Evolutionary conservation across 164 flowering plant genomes (phyloP).

Genomic region (Warburgia ugandensis): DNA sequence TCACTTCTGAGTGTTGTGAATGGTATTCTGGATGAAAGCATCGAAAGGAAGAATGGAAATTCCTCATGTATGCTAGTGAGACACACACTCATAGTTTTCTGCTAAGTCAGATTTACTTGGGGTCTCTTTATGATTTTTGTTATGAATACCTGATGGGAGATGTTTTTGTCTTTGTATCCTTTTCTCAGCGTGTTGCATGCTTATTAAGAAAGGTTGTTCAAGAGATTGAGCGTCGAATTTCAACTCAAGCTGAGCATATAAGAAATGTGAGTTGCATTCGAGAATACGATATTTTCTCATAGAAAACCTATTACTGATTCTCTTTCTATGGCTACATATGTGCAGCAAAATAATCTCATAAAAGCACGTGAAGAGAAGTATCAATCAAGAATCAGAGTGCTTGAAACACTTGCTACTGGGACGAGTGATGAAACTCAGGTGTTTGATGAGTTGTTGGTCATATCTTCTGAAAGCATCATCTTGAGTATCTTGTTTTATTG

Average conservation of each 20-base stretch:
- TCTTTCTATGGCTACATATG: slow-evolving; percentile 10
- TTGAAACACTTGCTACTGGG: slow-evolving; percentile 81
- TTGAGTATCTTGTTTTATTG: background rate
- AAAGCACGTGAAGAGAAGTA: slow-evolving; percentile 78
- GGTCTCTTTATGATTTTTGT: too few relatives aligned
- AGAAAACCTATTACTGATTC: slow-evolving; percentile 1
- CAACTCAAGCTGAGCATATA: slow-evolving; percentile 61
- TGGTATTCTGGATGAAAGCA: slow-evolving; percentile 59
- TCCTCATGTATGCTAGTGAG: slow-evolving; percentile 58
- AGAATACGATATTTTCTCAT: too few relatives aligned
- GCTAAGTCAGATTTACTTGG: background rate
- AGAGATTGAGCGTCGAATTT: slow-evolving; percentile 66
- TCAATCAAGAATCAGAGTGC: slow-evolving; percentile 51
- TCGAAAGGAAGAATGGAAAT: slow-evolving; percentile 71
- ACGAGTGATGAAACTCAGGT: slow-evolving; percentile 82
- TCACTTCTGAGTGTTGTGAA: slow-evolving; percentile 55
- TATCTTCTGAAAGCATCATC: too few relatives aligned
- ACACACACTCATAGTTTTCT: background rate
- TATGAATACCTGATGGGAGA: too few relatives aligned
- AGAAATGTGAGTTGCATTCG: slow-evolving; percentile 43
- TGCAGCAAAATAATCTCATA: slow-evolving; percentile 73
- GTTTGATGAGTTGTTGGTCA: too few relatives aligned
- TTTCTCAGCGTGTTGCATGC: slow-evolving; percentile 51
- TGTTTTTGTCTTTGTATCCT: background rate
- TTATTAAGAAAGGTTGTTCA: slow-evolving; percentile 58